A percentile compares a stretch with the other conserved stretches of the same genome.
Evolutionary conservation across 345 rosid genomes (phyloP).

Genomic region (Isatis tinctoria): DNA sequence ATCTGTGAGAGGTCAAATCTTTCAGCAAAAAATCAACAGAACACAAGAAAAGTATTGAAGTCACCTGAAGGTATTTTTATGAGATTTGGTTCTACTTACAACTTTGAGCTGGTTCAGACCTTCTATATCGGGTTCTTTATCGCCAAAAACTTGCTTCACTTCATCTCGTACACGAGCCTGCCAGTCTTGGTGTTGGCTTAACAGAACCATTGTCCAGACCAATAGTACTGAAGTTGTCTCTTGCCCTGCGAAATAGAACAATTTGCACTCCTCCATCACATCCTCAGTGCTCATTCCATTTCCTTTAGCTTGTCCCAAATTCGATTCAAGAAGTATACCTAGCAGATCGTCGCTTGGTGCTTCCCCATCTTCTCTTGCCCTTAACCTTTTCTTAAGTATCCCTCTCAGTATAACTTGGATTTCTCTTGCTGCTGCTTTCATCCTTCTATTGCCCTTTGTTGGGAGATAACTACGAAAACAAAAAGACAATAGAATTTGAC

Average conservation of each 20-base stretch:
- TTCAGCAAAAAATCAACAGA: neutral
- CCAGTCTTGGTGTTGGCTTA: conserved; percentile 52
- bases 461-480: conserved; percentile 35
- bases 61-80: neutral
- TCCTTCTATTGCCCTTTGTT: conserved; percentile 25
- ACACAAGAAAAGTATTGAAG: neutral
- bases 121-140: conserved; percentile 29
- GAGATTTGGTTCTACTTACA: conserved; percentile 33
- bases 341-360: conserved; percentile 32
- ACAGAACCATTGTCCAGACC: conserved; percentile 53
- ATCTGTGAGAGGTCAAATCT: neutral
- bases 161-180: conserved; percentile 58
- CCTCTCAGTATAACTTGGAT: conserved; percentile 16
- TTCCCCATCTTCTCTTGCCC: conserved; percentile 34
- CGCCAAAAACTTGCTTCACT: conserved; percentile 43
- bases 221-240: conserved; percentile 54
- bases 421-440: conserved; percentile 22
- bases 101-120: conserved; percentile 41
- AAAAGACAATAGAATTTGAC: neutral
- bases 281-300: conserved; percentile 40
- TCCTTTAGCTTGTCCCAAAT: conserved; percentile 6
- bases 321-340: conserved; percentile 43
- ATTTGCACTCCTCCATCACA: conserved; percentile 60
- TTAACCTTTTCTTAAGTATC: conserved; percentile 29
- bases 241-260: conserved; percentile 62